These are phyloP conservation scores for Fusarium heterosporum DNA, from an alignment of 2,329 filamentous ascomycete species.

Conservation along the genomic window DNA sequence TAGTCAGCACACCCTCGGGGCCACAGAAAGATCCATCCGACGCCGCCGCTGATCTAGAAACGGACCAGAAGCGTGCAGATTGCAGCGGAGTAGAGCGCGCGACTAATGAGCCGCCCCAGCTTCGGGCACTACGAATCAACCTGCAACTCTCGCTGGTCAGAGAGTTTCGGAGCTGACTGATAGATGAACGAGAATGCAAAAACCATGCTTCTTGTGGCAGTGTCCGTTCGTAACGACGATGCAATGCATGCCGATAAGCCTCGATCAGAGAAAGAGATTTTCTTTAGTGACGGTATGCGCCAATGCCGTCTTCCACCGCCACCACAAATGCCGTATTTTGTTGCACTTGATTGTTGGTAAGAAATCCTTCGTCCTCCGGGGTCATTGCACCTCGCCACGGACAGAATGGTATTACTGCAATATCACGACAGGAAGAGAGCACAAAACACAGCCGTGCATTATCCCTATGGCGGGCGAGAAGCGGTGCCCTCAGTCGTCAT, in stretches of 20 bases:
- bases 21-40: conserved; percentile 41
- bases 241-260: conserved; percentile 13
- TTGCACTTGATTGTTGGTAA: conserved; percentile 6
- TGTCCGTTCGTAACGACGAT: conserved; percentile 27
- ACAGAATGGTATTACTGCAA: conserved; percentile 12
- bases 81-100: conserved; percentile 34
- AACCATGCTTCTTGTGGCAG: conserved; percentile 31
- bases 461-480: not conserved
- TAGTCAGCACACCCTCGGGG: conserved; percentile 26
- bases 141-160: conserved; percentile 39
- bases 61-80: conserved; percentile 48
- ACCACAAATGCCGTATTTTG: conserved; percentile 15
- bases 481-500: conserved; percentile 25
- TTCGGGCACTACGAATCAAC: conserved; percentile 45
- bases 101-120: conserved; percentile 47
- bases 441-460: not conserved
- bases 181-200: conserved; percentile 2
- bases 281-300: conserved; percentile 9
- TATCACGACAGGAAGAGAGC: conserved; percentile 1
- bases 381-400: conserved; percentile 23
- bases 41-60: conserved; percentile 49
- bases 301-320: conserved; percentile 16
- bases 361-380: conserved; percentile 11
- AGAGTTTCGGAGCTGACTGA: conserved; percentile 16
- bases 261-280: conserved; percentile 4